Conservation (phyloP, 257 asterid species). For the Plantago elongata region DNA sequence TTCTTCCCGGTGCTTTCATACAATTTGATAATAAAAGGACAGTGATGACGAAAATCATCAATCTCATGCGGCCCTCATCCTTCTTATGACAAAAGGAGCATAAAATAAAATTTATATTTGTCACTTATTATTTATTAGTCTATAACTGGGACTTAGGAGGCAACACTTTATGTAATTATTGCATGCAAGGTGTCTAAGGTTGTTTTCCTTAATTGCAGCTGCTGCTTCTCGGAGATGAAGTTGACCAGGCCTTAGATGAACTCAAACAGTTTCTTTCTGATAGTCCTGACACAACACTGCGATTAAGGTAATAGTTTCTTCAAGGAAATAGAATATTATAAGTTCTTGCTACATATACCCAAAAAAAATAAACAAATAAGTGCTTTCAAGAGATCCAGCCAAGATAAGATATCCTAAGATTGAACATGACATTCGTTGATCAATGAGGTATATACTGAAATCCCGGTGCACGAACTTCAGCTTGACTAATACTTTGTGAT, state of each 20-base stretch:
- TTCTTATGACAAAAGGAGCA: too few relatives aligned
- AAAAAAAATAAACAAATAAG: not conserved
- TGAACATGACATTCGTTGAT: not conserved
- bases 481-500: too few relatives aligned
- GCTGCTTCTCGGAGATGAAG: conserved; percentile 87
- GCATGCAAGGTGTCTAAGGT: too few relatives aligned
- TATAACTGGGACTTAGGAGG: not conserved
- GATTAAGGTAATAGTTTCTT: conserved; percentile 67
- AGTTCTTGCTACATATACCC: not conserved
- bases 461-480: not conserved
- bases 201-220: conserved; percentile 38
- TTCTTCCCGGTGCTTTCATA: too few relatives aligned
- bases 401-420: too few relatives aligned
- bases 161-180: not conserved
- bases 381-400: too few relatives aligned
- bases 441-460: not conserved
- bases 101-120: too few relatives aligned
- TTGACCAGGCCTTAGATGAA: conserved; percentile 69
- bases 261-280: conserved; percentile 34
- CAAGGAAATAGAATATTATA: too few relatives aligned
- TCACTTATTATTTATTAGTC: not conserved
- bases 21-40: too few relatives aligned
- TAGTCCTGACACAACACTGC: conserved; percentile 39
- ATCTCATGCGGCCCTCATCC: too few relatives aligned
- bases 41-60: too few relatives aligned